phyloP scores from a whole-genome alignment of 805 yeast genomes.

The Ogataea allantospora region DNA sequence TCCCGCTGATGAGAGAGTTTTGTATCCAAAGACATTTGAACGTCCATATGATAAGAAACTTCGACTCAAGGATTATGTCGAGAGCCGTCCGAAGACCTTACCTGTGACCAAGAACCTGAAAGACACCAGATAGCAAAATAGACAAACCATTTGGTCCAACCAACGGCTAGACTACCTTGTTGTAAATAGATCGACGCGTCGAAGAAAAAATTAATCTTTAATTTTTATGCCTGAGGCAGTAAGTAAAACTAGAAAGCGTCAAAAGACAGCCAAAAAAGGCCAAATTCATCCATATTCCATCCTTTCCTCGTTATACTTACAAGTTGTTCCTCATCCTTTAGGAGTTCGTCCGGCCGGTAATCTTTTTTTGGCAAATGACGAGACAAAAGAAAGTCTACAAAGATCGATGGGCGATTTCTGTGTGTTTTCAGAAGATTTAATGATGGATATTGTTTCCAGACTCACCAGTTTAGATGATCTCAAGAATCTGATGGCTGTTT shows the following conservation, averaged over 20 bases:
- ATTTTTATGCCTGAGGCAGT: conserved; percentile 1
- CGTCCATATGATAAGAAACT: conserved; percentile 44
- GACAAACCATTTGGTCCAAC: background rate
- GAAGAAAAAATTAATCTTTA: conserved; percentile 5
- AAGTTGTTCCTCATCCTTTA: conserved; percentile 57
- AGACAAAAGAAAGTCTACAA: conserved; percentile 19
- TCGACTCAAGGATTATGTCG: conserved; percentile 54
- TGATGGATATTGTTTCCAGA: conserved; percentile 51
- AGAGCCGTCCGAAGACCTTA: conserved; percentile 52
- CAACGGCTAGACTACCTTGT: background rate
- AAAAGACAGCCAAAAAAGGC: background rate
- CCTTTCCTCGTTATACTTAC: conserved; percentile 22
- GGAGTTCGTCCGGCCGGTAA: conserved; percentile 80
- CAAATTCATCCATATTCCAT: conserved; percentile 16
- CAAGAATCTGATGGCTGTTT: conserved; percentile 51
- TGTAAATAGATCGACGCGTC: conserved; percentile 17
- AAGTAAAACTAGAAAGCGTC: conserved; percentile 1
- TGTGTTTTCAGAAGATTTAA: conserved; percentile 59
- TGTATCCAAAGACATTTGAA: conserved; percentile 72
- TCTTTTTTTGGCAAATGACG: conserved; percentile 27
- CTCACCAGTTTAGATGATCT: conserved; percentile 50
- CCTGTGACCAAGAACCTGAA: conserved; percentile 37
- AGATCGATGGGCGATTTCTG: conserved; percentile 53
- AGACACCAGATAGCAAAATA: background rate
- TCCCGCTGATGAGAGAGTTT: conserved; percentile 57